Conservation (phyloP, 225 moss, liverwort and hornwort species). For the Pleurozium schreberi region DNA sequence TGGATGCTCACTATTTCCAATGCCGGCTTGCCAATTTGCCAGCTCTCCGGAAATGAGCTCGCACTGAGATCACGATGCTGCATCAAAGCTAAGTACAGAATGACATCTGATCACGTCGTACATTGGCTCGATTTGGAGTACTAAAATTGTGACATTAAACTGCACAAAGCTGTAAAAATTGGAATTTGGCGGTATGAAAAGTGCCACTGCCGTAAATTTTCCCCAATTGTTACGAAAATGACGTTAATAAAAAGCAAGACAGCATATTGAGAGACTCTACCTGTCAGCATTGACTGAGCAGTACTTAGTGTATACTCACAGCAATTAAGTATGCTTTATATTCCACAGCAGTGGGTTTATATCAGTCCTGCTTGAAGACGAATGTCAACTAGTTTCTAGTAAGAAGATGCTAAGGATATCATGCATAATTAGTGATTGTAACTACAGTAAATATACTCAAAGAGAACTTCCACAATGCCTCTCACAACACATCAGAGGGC, state of each 20-base stretch:
- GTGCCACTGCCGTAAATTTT: background rate
- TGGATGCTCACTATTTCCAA: background rate
- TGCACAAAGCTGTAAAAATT: no score
- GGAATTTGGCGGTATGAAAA: background rate
- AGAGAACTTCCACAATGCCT: background rate
- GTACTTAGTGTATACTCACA: background rate
- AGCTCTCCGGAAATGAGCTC: background rate
- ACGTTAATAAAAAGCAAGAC: background rate
- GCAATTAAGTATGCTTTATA: background rate
- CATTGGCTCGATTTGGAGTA: background rate
- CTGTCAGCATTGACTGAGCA: background rate
- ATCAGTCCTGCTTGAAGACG: background rate
- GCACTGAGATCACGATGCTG: background rate
- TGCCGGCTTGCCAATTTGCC: no score
- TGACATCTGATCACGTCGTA: background rate
- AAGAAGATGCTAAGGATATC: background rate
- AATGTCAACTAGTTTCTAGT: background rate
- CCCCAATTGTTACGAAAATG: background rate
- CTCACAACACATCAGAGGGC: background rate
- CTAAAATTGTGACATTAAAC: background rate
- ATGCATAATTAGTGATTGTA: background rate
- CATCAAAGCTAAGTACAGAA: background rate
- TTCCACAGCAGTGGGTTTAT: background rate
- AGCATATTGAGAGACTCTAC: background rate
- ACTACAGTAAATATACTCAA: background rate